phyloP scores from a whole-genome alignment of 2,329 filamentous ascomycete species.

The Escovopsis sp. region DNA sequence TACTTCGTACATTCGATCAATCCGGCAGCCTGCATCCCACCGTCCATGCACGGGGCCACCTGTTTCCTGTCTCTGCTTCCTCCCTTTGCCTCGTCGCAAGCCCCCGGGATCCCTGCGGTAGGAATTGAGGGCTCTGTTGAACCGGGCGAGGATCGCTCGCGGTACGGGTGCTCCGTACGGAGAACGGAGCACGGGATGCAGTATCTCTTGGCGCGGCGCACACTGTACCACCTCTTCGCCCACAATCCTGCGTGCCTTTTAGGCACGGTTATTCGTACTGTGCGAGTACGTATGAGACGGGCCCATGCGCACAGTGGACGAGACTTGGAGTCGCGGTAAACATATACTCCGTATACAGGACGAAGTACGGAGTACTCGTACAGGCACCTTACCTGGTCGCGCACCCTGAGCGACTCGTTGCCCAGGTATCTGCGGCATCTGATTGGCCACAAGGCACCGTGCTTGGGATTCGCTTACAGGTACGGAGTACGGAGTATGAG shows the following conservation, averaged over 20 bases:
- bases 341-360: no score
- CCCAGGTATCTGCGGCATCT: no score
- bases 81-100: neutral
- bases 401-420: no score
- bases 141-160: neutral
- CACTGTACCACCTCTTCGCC: no score
- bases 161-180: neutral
- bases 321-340: no score
- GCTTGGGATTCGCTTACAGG: neutral
- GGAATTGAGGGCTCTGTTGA: neutral
- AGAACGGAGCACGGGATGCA: neutral
- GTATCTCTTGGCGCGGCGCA: neutral
- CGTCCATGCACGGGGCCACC: slow-evolving; percentile 2
- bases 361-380: no score
- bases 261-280: no score
- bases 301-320: no score
- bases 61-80: neutral
- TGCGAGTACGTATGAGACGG: no score
- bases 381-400: no score
- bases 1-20: neutral
- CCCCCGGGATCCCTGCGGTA: neutral
- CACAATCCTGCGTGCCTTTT: neutral
- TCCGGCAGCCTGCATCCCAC: slow-evolving; percentile 4
- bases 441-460: no score
- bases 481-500: neutral